A percentile compares a stretch with the other conserved stretches of the same genome.
Conservation (phyloP, 2,329 filamentous ascomycete genomes). For the Leptodontidium sp. region DNA sequence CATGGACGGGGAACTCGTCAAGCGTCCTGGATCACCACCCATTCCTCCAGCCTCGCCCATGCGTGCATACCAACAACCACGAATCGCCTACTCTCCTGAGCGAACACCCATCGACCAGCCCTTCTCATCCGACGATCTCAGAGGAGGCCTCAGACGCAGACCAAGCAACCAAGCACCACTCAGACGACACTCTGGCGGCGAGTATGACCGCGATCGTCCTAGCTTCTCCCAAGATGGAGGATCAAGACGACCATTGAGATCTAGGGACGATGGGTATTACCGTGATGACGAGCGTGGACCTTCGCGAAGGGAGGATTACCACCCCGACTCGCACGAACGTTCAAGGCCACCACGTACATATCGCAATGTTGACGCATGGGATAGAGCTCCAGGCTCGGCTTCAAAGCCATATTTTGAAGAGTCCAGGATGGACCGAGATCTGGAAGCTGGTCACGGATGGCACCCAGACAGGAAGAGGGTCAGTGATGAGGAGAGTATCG, state of each 20-base stretch:
- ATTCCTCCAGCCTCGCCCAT: slow-evolving; percentile 28
- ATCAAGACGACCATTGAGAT: slow-evolving; percentile 31
- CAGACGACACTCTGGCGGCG: slow-evolving; percentile 33
- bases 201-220: slow-evolving; percentile 34
- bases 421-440: slow-evolving; percentile 32
- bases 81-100: slow-evolving; percentile 35
- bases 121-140: slow-evolving; percentile 23
- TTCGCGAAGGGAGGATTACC: slow-evolving; percentile 31
- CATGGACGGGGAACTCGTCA: slow-evolving; percentile 37
- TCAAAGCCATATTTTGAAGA: slow-evolving; percentile 42
- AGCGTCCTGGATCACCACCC: slow-evolving; percentile 29
- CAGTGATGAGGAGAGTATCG: slow-evolving; percentile 37
- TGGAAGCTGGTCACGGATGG: slow-evolving; percentile 34
- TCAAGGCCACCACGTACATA: slow-evolving; percentile 42
- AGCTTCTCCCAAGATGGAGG: slow-evolving; percentile 27
- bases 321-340: slow-evolving; percentile 39
- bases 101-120: slow-evolving; percentile 32
- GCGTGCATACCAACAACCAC: slow-evolving; percentile 30
- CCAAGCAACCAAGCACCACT: slow-evolving; percentile 30
- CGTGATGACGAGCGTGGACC: slow-evolving; percentile 27
- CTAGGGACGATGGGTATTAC: slow-evolving; percentile 36
- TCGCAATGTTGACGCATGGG: slow-evolving; percentile 37
- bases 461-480: slow-evolving; percentile 30
- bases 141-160: slow-evolving; percentile 36
- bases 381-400: slow-evolving; percentile 31